Evolutionary conservation across 441 rosid genomes (phyloP).

Genomic region (Jatropha multifida): DNA sequence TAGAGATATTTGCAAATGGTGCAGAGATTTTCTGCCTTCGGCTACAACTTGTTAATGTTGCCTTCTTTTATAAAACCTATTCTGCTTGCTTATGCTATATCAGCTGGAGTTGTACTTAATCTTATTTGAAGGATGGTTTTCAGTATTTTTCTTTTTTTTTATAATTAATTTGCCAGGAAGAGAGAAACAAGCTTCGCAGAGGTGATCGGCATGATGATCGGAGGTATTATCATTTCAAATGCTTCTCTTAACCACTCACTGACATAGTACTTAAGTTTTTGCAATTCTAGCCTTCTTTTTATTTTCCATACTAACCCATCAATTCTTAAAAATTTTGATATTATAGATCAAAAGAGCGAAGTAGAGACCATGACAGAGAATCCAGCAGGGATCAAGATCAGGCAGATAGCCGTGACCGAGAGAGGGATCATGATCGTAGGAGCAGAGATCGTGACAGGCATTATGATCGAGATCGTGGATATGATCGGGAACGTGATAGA

Average conservation of each 20-base stretch:
- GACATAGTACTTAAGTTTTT: background rate
- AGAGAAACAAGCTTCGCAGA: constrained; percentile 71
- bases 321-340: constrained; percentile 15
- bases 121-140: constrained; percentile 23
- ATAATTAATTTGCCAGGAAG: constrained; percentile 62
- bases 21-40: background rate
- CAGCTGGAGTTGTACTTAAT: constrained; percentile 20
- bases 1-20: background rate
- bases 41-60: background rate
- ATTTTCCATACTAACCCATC: background rate
- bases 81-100: background rate
- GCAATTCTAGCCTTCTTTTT: background rate
- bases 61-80: background rate
- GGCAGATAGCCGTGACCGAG: constrained; percentile 72
- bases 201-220: constrained; percentile 61
- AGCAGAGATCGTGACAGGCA: constrained; percentile 87
- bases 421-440: constrained; percentile 76
- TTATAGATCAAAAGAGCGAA: constrained; percentile 72
- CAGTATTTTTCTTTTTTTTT: constrained; percentile 22
- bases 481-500: constrained; percentile 63
- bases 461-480: constrained; percentile 67
- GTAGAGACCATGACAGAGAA: constrained; percentile 64
- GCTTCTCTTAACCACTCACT: background rate
- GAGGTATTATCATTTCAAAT: constrained; percentile 33
- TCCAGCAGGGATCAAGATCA: constrained; percentile 63